Evolutionary conservation across 768 basidiomycete species (phyloP), one percentile per base, ranked within the genome.

Genomic region (Leccinum uliginosum): DNA sequence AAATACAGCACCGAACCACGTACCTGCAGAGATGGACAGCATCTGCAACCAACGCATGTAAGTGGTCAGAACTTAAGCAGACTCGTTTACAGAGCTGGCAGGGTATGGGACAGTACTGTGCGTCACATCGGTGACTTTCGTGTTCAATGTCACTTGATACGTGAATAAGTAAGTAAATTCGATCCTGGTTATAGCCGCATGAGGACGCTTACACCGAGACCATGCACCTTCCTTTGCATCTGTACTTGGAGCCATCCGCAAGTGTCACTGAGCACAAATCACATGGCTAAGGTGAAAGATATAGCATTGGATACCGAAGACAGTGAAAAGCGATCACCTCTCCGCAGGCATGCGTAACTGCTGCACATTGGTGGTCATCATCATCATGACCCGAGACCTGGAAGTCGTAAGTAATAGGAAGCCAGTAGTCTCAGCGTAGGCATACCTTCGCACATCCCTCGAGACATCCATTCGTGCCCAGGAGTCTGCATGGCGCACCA

Each of bases 11-110:
- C 23, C 17, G 11, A 29, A 55, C 56, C 34, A 66, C 70, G 27
- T 34, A 83, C 85, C 83, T 83, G 72, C 84, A 86, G 49, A 86
- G 76, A 71, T 86, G 84, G 21, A 76, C 50, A 0, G 72, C 71
- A 3, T 56, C 67, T 3, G 55, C 56, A 23, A 75, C 67, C 23
- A 83, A 65, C 0, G 75, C 83, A 48, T 86, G 84, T 12, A 86
- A 71, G 68, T 86, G 84, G 53, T 80, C 67, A 6, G 59, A 44
- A 53, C 68, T 66, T 3, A 74, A 68, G 55, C 84, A 86, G 12
- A 78, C 71, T 30, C 82, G 73, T 56, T 74, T 79, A 65, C 85
- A 86, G 2, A 86, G 72, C 51, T 80, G 73, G 62, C 84, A 86
- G 8, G 68, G 58, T 24, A 82, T 62, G 0, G 83, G 82, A 53